phyloP scores from a whole-genome alignment of 2,329 filamentous ascomycete species.

The Nothomitra cinnamomea region DNA sequence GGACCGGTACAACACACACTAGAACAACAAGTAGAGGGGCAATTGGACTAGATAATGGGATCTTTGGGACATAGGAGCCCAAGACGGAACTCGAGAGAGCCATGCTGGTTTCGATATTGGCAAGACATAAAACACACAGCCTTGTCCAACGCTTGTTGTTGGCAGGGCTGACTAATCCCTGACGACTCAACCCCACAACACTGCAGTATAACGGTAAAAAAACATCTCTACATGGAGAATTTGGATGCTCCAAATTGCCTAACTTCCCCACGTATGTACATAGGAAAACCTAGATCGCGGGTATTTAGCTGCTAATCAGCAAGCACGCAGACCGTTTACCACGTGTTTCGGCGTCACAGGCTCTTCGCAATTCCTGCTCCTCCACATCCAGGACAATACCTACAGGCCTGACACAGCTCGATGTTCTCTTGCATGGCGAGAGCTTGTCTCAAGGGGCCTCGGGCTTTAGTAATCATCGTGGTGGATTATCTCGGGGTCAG shows the following conservation, averaged over 20 bases:
- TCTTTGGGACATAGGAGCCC: not conserved
- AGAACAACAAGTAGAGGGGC: conserved; percentile 17
- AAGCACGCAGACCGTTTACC: conserved; percentile 48
- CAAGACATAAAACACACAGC: not conserved
- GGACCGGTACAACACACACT: conserved; percentile 18
- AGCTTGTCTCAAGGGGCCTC: not conserved
- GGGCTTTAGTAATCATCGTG: conserved; percentile 10
- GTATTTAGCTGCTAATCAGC: not conserved
- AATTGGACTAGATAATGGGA: conserved; percentile 7
- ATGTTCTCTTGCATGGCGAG: conserved; percentile 17
- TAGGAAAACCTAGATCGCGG: not conserved
- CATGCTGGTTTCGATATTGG: not conserved
- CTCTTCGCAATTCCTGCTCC: conserved; percentile 41
- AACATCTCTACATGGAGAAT: not conserved
- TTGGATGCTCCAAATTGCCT: not conserved
- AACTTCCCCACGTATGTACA: not conserved
- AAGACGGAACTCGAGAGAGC: not conserved
- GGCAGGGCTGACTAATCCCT: not conserved
- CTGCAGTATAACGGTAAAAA: not conserved
- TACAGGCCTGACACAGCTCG: conserved; percentile 31
- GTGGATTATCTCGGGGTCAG: conserved; percentile 57
- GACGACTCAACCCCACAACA: not conserved
- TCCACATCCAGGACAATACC: conserved; percentile 29
- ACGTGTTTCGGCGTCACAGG: conserved; percentile 59
- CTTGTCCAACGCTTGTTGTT: not conserved